Evolutionary conservation across 345 rosid species (phyloP).

Genomic region (Lepidium africanum): DNA sequence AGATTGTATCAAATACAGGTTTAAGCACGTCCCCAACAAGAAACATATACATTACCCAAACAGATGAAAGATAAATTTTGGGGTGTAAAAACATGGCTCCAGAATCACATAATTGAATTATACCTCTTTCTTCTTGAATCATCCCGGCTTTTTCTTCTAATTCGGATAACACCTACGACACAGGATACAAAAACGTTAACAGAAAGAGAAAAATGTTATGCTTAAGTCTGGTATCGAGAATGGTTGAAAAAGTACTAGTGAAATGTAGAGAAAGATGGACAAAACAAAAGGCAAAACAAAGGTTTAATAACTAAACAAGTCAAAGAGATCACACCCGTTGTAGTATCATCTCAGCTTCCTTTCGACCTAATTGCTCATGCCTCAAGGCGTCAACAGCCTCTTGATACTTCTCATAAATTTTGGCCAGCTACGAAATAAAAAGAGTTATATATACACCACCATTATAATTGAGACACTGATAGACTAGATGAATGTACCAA

Average conservation of each 20-base stretch:
- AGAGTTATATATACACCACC: background rate
- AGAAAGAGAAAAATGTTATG: background rate
- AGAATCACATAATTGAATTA: background rate
- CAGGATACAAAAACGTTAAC: background rate
- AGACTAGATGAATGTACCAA: slow-evolving; percentile 1
- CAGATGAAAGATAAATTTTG: background rate
- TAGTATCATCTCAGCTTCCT: slow-evolving; percentile 77
- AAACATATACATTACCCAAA: background rate
- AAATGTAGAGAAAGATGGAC: background rate
- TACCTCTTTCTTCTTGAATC: slow-evolving; percentile 94
- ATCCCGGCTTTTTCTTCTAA: slow-evolving; percentile 86
- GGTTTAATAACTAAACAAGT: background rate
- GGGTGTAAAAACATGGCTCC: background rate
- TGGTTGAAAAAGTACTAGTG: background rate
- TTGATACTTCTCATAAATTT: slow-evolving; percentile 92
- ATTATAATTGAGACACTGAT: slow-evolving; percentile 4
- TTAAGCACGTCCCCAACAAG: slow-evolving; percentile 3
- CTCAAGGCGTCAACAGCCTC: slow-evolving; percentile 95
- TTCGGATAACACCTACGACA: slow-evolving; percentile 70
- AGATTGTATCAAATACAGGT: slow-evolving; percentile 4
- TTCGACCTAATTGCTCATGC: slow-evolving; percentile 94
- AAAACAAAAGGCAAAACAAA: slow-evolving; percentile 4
- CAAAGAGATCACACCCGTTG: slow-evolving; percentile 57
- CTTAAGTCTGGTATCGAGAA: background rate
- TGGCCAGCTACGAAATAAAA: slow-evolving; percentile 50